phyloP scores from a whole-genome alignment of 176 grass and related monocot genomes.

The Melocanna baccifera region DNA sequence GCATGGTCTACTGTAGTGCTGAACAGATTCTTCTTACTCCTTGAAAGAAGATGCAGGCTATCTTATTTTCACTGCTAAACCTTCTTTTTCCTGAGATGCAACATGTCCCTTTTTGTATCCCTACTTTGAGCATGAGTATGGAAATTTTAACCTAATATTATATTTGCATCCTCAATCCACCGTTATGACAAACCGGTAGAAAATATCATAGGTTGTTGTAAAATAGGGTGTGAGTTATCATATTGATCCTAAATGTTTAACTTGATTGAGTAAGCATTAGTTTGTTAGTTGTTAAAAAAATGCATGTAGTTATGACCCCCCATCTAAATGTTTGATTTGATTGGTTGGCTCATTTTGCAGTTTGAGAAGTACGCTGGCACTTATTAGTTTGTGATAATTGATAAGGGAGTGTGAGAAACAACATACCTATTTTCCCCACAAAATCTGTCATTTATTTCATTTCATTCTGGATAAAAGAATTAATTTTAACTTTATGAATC shows the following conservation, averaged over 20 bases:
- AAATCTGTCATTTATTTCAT: not conserved
- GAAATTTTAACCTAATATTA: not conserved
- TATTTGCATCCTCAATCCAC: not conserved
- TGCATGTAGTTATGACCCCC: not conserved
- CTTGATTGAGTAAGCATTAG: not conserved
- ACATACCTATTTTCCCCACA: not conserved
- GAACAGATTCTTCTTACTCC: conserved; percentile 23
- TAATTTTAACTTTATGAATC: not conserved
- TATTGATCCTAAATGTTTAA: not conserved
- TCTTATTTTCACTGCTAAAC: not conserved
- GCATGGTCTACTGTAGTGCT: not conserved
- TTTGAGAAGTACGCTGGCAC: not conserved
- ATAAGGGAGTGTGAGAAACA: not conserved
- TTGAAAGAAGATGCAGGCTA: not conserved
- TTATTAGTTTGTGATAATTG: conserved; percentile 13
- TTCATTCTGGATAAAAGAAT: not conserved
- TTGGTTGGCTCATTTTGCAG: not conserved
- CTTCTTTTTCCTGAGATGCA: too few relatives aligned
- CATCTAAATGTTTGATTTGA: conserved; percentile 21
- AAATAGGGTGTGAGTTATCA: not conserved
- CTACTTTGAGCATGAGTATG: not conserved
- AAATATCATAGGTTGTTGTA: not conserved
- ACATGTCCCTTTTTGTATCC: not conserved
- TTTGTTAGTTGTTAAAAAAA: conserved; percentile 10
- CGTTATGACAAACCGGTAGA: not conserved